These are phyloP conservation scores for Cladosporium sp. DNA, from an alignment of 2,329 filamentous ascomycete genomes.

Conservation along the genomic window DNA sequence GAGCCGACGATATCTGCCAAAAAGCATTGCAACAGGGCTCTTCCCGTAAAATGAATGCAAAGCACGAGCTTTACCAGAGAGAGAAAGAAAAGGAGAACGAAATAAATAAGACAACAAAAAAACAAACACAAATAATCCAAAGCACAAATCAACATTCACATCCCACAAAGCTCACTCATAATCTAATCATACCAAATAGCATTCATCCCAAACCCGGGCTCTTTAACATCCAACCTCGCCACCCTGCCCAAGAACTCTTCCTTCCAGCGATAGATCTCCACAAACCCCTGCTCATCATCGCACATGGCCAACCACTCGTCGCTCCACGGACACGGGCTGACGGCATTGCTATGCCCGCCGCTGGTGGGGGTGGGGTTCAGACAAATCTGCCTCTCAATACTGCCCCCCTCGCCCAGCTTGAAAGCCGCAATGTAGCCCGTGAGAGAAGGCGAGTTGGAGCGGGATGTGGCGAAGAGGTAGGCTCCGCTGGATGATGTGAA, in stretches of 20 bases:
- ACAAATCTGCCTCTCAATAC: conserved; percentile 73
- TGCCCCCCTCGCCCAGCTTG: conserved; percentile 60
- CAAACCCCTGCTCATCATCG: conserved; percentile 80
- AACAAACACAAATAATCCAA: too few species aligned
- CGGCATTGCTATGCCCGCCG: conserved; percentile 83
- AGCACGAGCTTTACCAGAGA: too few species aligned
- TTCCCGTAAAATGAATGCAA: too few species aligned
- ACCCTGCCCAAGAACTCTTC: conserved; percentile 77
- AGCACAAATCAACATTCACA: not conserved
- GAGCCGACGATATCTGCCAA: too few species aligned
- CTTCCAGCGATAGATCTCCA: conserved; percentile 85
- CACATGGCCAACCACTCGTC: conserved; percentile 90
- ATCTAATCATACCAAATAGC: conserved; percentile 83
- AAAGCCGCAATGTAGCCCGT: conserved; percentile 84
- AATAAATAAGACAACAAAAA: not conserved
- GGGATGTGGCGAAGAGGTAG: conserved; percentile 81
- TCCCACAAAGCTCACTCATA: too few species aligned
- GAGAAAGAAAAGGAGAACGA: too few species aligned
- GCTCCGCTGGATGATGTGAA: conserved; percentile 63
- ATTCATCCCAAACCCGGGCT: conserved; percentile 94
- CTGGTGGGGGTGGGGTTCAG: conserved; percentile 82
- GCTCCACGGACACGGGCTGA: conserved; percentile 76
- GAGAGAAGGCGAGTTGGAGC: conserved; percentile 69
- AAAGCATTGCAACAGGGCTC: too few species aligned
- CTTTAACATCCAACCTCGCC: conserved; percentile 70